Evolutionary conservation across 2,329 filamentous ascomycete genomes (phyloP).

Genomic region (Helicocarpus griseus): DNA sequence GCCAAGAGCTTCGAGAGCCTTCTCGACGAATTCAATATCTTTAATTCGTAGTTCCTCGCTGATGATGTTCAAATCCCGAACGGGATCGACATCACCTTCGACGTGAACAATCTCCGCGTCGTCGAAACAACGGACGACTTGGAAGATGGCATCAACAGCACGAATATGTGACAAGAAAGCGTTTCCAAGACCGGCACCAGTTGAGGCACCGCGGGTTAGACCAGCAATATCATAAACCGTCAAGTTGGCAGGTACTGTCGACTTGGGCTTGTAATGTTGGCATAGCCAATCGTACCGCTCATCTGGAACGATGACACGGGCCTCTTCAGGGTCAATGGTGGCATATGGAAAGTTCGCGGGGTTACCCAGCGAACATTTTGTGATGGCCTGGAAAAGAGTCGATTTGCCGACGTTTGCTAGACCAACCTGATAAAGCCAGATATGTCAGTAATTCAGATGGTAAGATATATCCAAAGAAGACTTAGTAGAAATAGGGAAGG

Average conservation of each 20-base stretch:
- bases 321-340: slow-evolving; percentile 97
- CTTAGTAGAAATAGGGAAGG: not conserved
- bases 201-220: slow-evolving; percentile 89
- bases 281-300: slow-evolving; percentile 92
- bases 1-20: slow-evolving; percentile 79
- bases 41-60: slow-evolving; percentile 93
- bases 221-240: slow-evolving; percentile 98
- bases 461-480: not conserved
- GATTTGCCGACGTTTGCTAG: slow-evolving; percentile 99
- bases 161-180: slow-evolving; percentile 97
- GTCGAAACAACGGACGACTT: slow-evolving; percentile 94
- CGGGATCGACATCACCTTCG: slow-evolving; percentile 94
- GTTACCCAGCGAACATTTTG: slow-evolving; percentile 93
- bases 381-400: slow-evolving; percentile 98
- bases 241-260: slow-evolving; percentile 88
- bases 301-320: slow-evolving; percentile 93
- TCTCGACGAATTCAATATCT: slow-evolving; percentile 97
- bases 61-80: slow-evolving; percentile 91
- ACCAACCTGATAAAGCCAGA: slow-evolving; percentile 58
- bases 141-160: slow-evolving; percentile 95
- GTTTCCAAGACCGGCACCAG: slow-evolving; percentile 94
- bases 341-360: slow-evolving; percentile 99
- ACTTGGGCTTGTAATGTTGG: slow-evolving; percentile 97
- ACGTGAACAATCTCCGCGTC: slow-evolving; percentile 99
- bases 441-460: not conserved